Conservation (phyloP, 1,284 basidiomycete genomes). For the Hypsizygus ulmarius region DNA sequence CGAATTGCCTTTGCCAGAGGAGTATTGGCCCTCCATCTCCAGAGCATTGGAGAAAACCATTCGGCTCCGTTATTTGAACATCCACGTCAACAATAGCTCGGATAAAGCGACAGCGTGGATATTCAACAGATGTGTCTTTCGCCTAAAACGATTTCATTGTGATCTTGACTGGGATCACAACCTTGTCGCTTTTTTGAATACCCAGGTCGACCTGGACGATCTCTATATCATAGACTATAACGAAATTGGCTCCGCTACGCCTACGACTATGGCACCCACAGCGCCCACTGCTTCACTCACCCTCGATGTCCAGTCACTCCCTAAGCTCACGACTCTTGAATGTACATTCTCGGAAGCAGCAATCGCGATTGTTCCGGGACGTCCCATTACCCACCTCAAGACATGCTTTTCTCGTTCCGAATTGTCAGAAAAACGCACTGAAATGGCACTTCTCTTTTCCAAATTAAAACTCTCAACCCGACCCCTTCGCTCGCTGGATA, state of each 20-base stretch:
- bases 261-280: slow-evolving; percentile 14
- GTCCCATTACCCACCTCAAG: slow-evolving; percentile 59
- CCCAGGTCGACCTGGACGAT: slow-evolving; percentile 49
- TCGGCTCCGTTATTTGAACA: slow-evolving; percentile 49
- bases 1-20: slow-evolving; percentile 28
- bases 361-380: slow-evolving; percentile 47
- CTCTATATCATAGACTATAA: slow-evolving; percentile 60
- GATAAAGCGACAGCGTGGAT: slow-evolving; percentile 51
- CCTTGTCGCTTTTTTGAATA: slow-evolving; percentile 53
- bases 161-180: slow-evolving; percentile 60
- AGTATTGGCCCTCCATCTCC: slow-evolving; percentile 51
- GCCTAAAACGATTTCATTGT: slow-evolving; percentile 56
- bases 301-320: slow-evolving; percentile 38
- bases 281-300: slow-evolving; percentile 18
- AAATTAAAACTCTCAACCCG: slow-evolving; percentile 42
- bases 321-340: slow-evolving; percentile 51
- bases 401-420: slow-evolving; percentile 63
- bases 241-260: slow-evolving; percentile 21
- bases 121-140: slow-evolving; percentile 46
- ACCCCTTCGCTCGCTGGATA: slow-evolving; percentile 49
- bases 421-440: slow-evolving; percentile 44
- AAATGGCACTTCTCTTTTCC: slow-evolving; percentile 46
- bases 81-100: slow-evolving; percentile 43
- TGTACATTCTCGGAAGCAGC: slow-evolving; percentile 67
- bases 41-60: slow-evolving; percentile 43